These are phyloP conservation scores for Heterotrichella gracilis DNA, from an alignment of 352 stramenopile genomes.

Conservation along the genomic window DNA sequence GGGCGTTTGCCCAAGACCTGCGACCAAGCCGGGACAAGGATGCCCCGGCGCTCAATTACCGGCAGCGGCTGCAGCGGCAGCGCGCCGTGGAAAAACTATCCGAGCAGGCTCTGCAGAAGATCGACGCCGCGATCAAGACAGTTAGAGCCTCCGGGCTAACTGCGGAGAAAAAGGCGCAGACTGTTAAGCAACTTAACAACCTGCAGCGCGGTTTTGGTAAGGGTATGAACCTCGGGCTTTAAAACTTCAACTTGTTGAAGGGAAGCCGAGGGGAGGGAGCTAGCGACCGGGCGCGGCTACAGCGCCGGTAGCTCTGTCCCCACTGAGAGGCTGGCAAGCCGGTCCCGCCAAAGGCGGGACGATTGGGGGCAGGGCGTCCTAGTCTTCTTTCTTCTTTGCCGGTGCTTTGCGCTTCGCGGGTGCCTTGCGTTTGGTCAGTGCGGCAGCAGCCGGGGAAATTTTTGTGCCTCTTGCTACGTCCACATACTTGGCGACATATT, in stretches of 20 bases:
- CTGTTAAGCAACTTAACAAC: background rate
- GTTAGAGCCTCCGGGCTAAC: background rate
- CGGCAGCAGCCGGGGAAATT: background rate
- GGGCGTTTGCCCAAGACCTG: background rate
- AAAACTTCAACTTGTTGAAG: conserved; percentile 7
- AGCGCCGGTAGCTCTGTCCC: background rate
- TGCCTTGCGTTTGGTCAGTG: background rate
- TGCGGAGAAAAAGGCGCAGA: background rate
- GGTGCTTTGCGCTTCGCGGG: background rate
- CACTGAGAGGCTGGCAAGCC: background rate
- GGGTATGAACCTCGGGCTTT: background rate
- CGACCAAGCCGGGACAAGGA: background rate
- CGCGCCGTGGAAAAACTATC: background rate
- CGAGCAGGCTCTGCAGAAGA: background rate
- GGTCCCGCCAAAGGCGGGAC: background rate
- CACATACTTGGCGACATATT: conserved; percentile 4
- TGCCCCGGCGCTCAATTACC: background rate
- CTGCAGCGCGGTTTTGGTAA: background rate
- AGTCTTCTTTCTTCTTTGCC: conserved; percentile 6
- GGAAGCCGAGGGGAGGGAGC: background rate
- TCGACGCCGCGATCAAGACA: background rate
- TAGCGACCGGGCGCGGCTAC: background rate
- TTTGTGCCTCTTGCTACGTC: background rate
- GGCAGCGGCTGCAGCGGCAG: background rate
- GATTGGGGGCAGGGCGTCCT: background rate